A percentile compares a stretch with the other conserved stretches of the same genome.
Conservation (phyloP, 768 basidiomycete species). For the Kondoa subrosea region DNA sequence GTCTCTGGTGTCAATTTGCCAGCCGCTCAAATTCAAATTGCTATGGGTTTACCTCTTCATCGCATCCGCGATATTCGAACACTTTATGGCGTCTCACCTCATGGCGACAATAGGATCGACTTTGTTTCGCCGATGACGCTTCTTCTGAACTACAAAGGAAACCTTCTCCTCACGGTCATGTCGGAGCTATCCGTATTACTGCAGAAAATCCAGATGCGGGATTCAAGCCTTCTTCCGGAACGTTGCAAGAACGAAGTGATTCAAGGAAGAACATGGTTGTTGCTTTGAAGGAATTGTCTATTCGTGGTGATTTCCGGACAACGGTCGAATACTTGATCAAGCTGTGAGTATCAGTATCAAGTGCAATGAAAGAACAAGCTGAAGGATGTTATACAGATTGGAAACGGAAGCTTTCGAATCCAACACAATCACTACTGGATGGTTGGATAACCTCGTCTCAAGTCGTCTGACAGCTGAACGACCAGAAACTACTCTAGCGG, state of each 20-base stretch:
- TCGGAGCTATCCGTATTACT: slow-evolving; percentile 96
- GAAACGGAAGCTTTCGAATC: slow-evolving; percentile 91
- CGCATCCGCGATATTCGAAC: slow-evolving; percentile 89
- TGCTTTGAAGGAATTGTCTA: slow-evolving; percentile 91
- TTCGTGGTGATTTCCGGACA: slow-evolving; percentile 94
- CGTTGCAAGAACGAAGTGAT: slow-evolving; percentile 83
- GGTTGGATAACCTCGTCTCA: slow-evolving; percentile 93
- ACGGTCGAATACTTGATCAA: slow-evolving; percentile 99
- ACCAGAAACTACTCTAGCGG: slow-evolving; percentile 78
- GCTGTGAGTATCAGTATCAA: slow-evolving; percentile 38
- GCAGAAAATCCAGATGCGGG: slow-evolving; percentile 99
- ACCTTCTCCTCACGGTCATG: slow-evolving; percentile 92
- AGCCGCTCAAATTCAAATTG: slow-evolving; percentile 87
- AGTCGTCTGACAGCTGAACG: slow-evolving; percentile 93
- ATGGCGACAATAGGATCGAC: slow-evolving; percentile 79
- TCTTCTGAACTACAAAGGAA: slow-evolving; percentile 77
- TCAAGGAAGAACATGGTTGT: slow-evolving; percentile 99
- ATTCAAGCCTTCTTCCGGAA: slow-evolving; percentile 87
- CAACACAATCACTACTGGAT: slow-evolving; percentile 95
- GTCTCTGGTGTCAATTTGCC: slow-evolving; percentile 97
- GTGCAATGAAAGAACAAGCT: too few species aligned
- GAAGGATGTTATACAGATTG: too few species aligned
- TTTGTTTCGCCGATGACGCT: slow-evolving; percentile 82
- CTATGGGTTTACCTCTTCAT: slow-evolving; percentile 94
- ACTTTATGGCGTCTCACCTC: slow-evolving; percentile 82